phyloP scores from a whole-genome alignment of 2,329 filamentous ascomycete genomes.

The Ceratocystis variospora region DNA sequence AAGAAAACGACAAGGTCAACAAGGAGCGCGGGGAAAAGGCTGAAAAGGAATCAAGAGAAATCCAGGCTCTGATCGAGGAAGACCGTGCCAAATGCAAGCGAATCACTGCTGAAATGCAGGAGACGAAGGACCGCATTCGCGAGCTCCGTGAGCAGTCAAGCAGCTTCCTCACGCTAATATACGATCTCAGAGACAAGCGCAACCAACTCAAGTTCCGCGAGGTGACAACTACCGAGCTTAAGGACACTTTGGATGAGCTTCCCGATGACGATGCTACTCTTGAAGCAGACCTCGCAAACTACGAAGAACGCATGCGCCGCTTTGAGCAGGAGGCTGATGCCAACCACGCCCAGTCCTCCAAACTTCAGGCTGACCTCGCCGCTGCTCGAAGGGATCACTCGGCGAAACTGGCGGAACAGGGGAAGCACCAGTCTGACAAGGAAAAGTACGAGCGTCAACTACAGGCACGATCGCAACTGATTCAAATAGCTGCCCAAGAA shows the following conservation, averaged over 20 bases:
- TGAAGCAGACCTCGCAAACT: conserved; percentile 57
- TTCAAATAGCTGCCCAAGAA: conserved; percentile 61
- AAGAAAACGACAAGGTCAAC: conserved; percentile 64
- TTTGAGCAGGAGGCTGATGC: conserved; percentile 50
- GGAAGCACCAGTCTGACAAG: conserved; percentile 73
- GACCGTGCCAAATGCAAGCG: conserved; percentile 45
- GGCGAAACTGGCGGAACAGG: conserved; percentile 48
- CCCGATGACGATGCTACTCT: conserved; percentile 66
- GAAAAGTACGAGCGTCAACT: conserved; percentile 74
- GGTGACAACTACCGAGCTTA: conserved; percentile 55
- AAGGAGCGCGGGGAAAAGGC: conserved; percentile 70
- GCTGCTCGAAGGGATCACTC: conserved; percentile 35
- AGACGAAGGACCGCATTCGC: conserved; percentile 42
- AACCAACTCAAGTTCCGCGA: conserved; percentile 59
- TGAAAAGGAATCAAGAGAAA: conserved; percentile 48
- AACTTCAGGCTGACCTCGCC: conserved; percentile 42
- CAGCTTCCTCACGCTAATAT: conserved; percentile 59
- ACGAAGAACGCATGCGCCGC: conserved; percentile 57
- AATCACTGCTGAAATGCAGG: conserved; percentile 46
- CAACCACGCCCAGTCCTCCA: conserved; percentile 49
- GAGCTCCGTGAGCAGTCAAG: conserved; percentile 61
- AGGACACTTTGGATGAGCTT: conserved; percentile 60
- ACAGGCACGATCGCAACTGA: conserved; percentile 53
- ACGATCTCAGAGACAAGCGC: conserved; percentile 60
- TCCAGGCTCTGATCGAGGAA: conserved; percentile 53